Evolutionary conservation across 306 rosid genomes (phyloP), one percentile per base, ranked within the genome.

Genomic region (Castanopsis chinensis): DNA sequence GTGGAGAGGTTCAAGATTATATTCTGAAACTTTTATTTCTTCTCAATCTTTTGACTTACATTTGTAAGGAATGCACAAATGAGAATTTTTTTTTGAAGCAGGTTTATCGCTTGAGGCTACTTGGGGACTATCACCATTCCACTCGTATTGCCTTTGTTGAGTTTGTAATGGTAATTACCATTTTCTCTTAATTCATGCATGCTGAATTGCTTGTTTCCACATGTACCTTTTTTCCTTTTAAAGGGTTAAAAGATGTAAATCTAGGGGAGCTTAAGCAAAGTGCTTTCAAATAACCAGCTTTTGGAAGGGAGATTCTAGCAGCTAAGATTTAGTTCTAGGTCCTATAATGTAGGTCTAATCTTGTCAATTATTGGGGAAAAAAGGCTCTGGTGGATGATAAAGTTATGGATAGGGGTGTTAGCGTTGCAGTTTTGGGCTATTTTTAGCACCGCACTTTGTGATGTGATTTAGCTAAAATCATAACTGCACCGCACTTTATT

Each of bases 111-210:
- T 76, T 95, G 88, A 90, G 98, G 98, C 93, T 95, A 56, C 99
- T 95, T 69, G 99, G 99, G 56, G 99, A 95, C 81, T 90, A 91
- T 77, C 98, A 95, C 74, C 99, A 95, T 82, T 93, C 98, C 60
- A 95, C 99, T 79, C 97, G 97, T 41, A 95, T 95, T 80, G 96
- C 97, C 1, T 95, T 95, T 86, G 98, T 95, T 71, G 99, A 95
- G 82, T 95, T 95, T 77, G 55, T 86, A 4, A 73, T 95, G 93
- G 99, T 95, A 91, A 83, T 76, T 82, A 70, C 70, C 69, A 35
- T 0, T 19, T 49, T 28, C 68, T 69, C 71, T 54, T 65, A 13
- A 49, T 63, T 53, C 78, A 60, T 35, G 71, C 76, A 19, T 75
- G 51, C 78, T 70, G 17, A 32, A 41, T 25, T 33, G 81, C 49